Percentiles rank a stretch among this genome's conserved stretches.
phyloP scores from a whole-genome alignment of 345 rosid genomes.

The Eucalyptus erythrocorys region DNA sequence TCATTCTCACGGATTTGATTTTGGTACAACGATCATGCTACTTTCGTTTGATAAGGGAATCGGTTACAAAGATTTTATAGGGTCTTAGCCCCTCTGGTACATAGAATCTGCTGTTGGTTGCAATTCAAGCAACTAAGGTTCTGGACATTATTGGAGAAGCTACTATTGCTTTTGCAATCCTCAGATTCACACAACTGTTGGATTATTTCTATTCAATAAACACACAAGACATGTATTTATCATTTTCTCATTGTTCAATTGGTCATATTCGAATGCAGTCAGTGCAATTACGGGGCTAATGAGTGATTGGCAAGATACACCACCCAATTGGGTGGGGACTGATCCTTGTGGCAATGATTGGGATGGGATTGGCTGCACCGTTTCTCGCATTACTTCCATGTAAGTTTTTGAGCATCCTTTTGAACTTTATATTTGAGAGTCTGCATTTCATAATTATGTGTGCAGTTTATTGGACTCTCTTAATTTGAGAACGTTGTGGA shows the following conservation, averaged over 20 bases:
- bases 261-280: constrained; percentile 16
- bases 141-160: background rate
- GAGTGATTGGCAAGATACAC: constrained; percentile 26
- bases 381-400: constrained; percentile 36
- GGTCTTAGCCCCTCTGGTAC: background rate
- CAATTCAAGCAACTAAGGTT: background rate
- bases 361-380: constrained; percentile 59
- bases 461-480: no score
- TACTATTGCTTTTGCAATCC: background rate
- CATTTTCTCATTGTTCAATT: background rate
- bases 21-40: background rate
- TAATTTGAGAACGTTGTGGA: no score
- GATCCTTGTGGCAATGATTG: constrained; percentile 73
- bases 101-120: background rate
- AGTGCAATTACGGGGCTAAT: constrained; percentile 20
- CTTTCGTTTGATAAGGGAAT: background rate
- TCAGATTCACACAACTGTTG: background rate
- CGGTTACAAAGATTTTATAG: background rate
- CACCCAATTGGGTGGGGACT: constrained; percentile 42
- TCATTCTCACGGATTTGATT: no score
- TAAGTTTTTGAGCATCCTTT: no score
- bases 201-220: background rate
- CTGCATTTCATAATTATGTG: no score
- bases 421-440: no score
- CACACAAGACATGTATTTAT: background rate